Conservation (phyloP, 768 basidiomycete species). For the Macrocybe gigantea region DNA sequence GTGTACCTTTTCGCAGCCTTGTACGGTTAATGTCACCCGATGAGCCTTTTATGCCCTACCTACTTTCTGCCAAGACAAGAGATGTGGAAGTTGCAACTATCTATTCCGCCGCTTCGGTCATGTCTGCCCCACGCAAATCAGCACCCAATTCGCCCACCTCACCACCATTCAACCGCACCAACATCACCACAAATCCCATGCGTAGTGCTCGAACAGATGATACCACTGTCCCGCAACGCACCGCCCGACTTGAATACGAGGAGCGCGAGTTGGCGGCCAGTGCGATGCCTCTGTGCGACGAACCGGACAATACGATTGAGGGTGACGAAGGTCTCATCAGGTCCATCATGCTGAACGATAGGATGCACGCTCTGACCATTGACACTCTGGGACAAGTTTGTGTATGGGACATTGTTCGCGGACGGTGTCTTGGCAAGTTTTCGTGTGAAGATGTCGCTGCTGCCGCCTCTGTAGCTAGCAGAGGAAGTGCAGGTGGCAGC, state of each 20-base stretch:
- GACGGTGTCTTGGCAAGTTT: constrained; percentile 70
- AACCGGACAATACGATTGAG: constrained; percentile 64
- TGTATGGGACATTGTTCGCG: constrained; percentile 88
- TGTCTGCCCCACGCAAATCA: constrained; percentile 51
- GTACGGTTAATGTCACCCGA: constrained; percentile 65
- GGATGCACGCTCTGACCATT: constrained; percentile 85
- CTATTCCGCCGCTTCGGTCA: constrained; percentile 80
- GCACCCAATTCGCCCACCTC: constrained; percentile 26
- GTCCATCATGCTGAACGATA: constrained; percentile 77
- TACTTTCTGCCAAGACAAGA: constrained; percentile 29
- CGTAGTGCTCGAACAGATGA: constrained; percentile 31
- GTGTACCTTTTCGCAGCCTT: constrained; percentile 67
- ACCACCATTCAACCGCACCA: constrained; percentile 19
- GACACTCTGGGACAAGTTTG: constrained; percentile 86
- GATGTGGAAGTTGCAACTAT: constrained; percentile 82
- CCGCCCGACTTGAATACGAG: constrained; percentile 50
- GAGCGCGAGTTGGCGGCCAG: constrained; percentile 78
- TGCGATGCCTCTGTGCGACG: constrained; percentile 47
- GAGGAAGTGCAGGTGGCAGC: constrained; percentile 38
- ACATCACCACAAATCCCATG: constrained; percentile 18
- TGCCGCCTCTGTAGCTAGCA: constrained; percentile 14
- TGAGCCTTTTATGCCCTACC: constrained; percentile 46
- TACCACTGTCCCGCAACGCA: constrained; percentile 27
- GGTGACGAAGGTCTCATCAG: constrained; percentile 84
- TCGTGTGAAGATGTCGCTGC: constrained; percentile 57